Evolutionary conservation across 2,329 filamentous ascomycete genomes (phyloP), one percentile per base, ranked within the genome.

Genomic region (Colletotrichum tropicicola): DNA sequence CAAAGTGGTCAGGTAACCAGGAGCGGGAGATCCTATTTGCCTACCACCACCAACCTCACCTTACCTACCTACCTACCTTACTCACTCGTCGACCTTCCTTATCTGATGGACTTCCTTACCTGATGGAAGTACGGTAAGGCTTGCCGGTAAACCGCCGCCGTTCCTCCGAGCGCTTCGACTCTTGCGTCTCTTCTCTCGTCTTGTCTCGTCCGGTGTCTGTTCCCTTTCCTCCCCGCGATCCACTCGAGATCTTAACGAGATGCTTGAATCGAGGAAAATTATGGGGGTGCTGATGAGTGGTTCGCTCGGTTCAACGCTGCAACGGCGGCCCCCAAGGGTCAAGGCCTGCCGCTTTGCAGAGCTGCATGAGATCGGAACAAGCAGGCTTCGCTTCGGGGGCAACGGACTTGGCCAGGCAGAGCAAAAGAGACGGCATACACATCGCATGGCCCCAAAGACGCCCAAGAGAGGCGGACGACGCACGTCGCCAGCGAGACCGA

Each of bases 161-260:
- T 37, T 25, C 17, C 47, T 53, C 60, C 56, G 47, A 45, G 30
- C 23, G 3, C 39, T 10, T 35, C 39, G 6, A 10, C 19, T 41
- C 37, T 49, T 35, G n/a, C 7, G 21, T 39, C 30, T 57, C 35
- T 53, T 17, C 39, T 53, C 58, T 47, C 15, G 45, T 54, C 41
- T 53, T 35, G 37, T 54, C 49, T 60, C 39, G 57, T 60, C 21
- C 41, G 6, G 45, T 54, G 17, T 47, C 39, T 27, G 43, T 28
- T 45, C 49, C 37, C 28, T 44, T 32, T 35, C 43, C 44, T 41
- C 61, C 62, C 62, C 57, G 21, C 62, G 58, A 65, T 62, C 62
- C 62, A 65, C 62, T 62, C 44, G 13, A 49, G 62, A 65, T 65
- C 62, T 65, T 56, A 60, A 65, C 62, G 57, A 65, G 44, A 62